Percentiles rank a stretch among this genome's conserved stretches.
Evolutionary conservation across 1,284 basidiomycete genomes (phyloP).

Genomic region (Lentinula novae-zelandiae): DNA sequence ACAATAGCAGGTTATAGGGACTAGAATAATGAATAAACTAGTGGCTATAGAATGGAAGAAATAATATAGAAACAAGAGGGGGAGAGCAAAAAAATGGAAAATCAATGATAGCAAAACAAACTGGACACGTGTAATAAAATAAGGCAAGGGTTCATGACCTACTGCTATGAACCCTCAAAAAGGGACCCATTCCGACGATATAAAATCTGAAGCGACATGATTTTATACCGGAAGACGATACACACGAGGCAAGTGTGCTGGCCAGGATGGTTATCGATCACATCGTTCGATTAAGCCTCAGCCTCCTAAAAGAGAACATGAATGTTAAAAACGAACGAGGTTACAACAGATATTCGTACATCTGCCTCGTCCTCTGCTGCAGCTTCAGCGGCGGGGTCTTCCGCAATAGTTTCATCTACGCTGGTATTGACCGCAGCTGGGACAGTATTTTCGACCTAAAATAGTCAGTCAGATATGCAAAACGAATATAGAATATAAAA

Average conservation of each 20-base stretch:
- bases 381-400: slow-evolving; percentile 15
- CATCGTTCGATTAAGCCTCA: neutral
- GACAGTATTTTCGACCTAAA: slow-evolving; percentile 9
- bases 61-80: neutral
- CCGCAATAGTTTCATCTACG: slow-evolving; percentile 14
- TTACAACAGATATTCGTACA: neutral
- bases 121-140: slow-evolving; percentile 6
- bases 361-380: neutral
- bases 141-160: neutral
- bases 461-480: neutral
- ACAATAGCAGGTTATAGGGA: slow-evolving; percentile 1
- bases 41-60: neutral
- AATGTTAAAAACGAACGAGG: neutral
- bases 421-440: slow-evolving; percentile 9
- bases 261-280: neutral
- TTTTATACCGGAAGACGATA: neutral
- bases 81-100: neutral
- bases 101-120: slow-evolving; percentile 8
- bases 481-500: neutral
- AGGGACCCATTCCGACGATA: neutral
- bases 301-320: neutral
- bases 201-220: neutral
- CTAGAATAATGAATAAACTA: neutral
- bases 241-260: neutral
- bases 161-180: neutral